phyloP scores from a whole-genome alignment of 148 eudicot genomes.

The Euryodendron excelsum region DNA sequence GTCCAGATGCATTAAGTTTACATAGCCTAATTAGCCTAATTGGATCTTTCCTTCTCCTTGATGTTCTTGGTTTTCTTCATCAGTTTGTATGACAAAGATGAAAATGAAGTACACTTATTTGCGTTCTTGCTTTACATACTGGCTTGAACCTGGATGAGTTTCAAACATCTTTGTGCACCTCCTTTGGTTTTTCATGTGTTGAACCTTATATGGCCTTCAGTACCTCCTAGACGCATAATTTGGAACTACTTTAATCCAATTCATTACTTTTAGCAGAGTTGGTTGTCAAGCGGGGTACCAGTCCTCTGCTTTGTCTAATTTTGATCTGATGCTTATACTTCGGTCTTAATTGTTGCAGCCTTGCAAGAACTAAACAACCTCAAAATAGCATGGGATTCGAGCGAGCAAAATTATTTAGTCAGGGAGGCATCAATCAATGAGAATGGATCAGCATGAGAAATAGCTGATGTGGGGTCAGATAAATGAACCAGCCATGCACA shows the following conservation, averaged over 20 bases:
- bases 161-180: background rate
- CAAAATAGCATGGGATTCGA: background rate
- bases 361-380: background rate
- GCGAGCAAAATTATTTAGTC: background rate
- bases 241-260: background rate
- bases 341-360: background rate
- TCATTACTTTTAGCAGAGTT: background rate
- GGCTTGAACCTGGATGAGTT: background rate
- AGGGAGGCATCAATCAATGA: background rate
- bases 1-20: background rate
- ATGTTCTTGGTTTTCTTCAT: background rate
- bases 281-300: background rate
- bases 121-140: background rate
- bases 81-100: background rate
- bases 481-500: constrained; percentile 1
- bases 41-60: background rate
- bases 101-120: background rate
- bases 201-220: background rate
- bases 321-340: background rate
- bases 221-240: too few relatives aligned
- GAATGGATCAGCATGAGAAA: background rate
- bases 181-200: background rate
- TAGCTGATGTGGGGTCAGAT: background rate
- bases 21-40: too few relatives aligned
- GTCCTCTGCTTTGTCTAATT: background rate